A percentile compares a stretch with the other conserved stretches of the same genome.
Conservation (phyloP, 2,329 filamentous ascomycete species). For the Fusarium praegraminearum region DNA sequence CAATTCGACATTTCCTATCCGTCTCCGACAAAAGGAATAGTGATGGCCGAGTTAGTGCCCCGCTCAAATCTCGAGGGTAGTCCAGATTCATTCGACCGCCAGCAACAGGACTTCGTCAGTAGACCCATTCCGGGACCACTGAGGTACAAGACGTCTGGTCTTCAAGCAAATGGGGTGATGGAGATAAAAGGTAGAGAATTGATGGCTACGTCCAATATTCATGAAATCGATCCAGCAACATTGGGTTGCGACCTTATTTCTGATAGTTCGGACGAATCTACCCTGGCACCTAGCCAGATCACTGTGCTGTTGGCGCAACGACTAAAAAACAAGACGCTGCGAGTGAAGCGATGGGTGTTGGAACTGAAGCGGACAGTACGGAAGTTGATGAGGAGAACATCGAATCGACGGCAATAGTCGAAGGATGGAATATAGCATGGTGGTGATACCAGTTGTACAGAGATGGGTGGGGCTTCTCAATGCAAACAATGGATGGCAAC, state of each 20-base stretch:
- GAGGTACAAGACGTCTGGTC: constrained; percentile 50
- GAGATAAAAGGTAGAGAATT: constrained; percentile 25
- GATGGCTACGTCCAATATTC: constrained; percentile 4
- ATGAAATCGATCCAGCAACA: constrained; percentile 12
- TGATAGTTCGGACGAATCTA: constrained; percentile 16
- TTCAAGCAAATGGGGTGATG: constrained; percentile 44
- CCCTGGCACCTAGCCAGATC: constrained; percentile 2
- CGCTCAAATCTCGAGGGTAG: constrained; percentile 23
- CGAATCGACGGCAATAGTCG: constrained; percentile 49
- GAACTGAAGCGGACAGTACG: constrained; percentile 52
- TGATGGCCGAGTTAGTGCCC: constrained; percentile 9
- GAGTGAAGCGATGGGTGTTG: constrained; percentile 53
- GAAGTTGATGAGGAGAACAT: constrained; percentile 50
- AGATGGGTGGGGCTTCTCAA: neutral
- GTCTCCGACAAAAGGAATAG: constrained; percentile 35
- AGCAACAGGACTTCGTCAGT: neutral
- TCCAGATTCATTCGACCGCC: neutral
- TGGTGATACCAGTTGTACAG: neutral
- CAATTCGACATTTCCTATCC: constrained; percentile 54
- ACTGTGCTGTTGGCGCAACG: constrained; percentile 6
- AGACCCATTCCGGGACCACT: constrained; percentile 28
- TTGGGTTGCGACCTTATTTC: constrained; percentile 3
- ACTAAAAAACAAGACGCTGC: constrained; percentile 41
- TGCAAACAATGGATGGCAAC: neutral
- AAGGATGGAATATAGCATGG: constrained; percentile 13